phyloP scores from a whole-genome alignment of 345 rosid genomes.

The Excoecaria cochinchinensis region DNA sequence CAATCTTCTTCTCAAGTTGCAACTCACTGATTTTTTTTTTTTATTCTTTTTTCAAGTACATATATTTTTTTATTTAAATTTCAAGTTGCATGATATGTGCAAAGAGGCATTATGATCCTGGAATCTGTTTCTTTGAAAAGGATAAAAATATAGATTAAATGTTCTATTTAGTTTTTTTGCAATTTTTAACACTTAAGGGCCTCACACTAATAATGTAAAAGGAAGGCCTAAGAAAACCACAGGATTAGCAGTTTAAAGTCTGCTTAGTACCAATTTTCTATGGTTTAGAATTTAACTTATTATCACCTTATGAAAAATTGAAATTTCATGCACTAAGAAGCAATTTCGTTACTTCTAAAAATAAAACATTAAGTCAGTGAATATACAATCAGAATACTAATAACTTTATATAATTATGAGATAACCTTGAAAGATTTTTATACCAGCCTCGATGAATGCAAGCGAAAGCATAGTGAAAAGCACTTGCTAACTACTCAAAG shows the following conservation, averaged over 20 bases:
- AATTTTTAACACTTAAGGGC: too few relatives aligned
- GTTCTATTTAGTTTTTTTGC: too few relatives aligned
- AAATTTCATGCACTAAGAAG: not conserved
- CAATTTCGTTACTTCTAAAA: not conserved
- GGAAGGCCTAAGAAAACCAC: not conserved
- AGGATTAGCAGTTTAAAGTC: not conserved
- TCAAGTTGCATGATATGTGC: not conserved
- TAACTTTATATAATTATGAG: not conserved
- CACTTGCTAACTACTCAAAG: not conserved
- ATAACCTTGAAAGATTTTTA: not conserved
- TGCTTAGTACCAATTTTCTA: not conserved
- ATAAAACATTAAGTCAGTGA: not conserved
- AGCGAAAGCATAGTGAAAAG: not conserved
- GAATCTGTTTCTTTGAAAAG: not conserved
- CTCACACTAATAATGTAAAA: not conserved
- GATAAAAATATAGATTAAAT: too few relatives aligned
- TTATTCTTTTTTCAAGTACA: not conserved
- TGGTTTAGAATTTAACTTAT: not conserved
- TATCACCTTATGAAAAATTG: not conserved
- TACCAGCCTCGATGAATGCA: not conserved
- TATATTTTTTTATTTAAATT: not conserved
- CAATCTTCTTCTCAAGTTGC: slow-evolving; percentile 29
- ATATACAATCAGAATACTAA: not conserved
- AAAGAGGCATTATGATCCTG: not conserved
- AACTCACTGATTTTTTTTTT: slow-evolving; percentile 7